Percentiles rank a stretch among this genome's conserved stretches.
These are phyloP conservation scores for Kluyveromyces aestuarii DNA, from an alignment of 805 yeast species.

Conservation along the genomic window DNA sequence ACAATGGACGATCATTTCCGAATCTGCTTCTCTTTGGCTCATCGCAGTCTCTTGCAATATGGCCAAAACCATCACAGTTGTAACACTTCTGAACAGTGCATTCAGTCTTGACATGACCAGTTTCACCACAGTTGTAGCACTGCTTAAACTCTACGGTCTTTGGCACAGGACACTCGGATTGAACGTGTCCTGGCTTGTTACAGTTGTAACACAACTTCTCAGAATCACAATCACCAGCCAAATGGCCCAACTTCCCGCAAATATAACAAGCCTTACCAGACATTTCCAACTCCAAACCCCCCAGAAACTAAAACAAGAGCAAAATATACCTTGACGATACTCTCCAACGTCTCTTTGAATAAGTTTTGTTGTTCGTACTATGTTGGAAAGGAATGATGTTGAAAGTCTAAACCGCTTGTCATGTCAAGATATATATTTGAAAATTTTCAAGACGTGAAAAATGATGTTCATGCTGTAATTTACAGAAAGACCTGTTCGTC, in stretches of 20 bases:
- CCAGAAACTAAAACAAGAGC: not conserved
- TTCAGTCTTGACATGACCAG: conserved; percentile 83
- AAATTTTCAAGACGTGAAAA: conserved; percentile 1
- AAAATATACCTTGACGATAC: not conserved
- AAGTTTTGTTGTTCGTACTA: not conserved
- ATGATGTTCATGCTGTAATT: not conserved
- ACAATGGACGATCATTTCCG: conserved; percentile 15
- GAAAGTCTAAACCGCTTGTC: not conserved
- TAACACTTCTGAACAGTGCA: conserved; percentile 73
- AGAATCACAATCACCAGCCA: conserved; percentile 82
- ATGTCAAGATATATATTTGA: not conserved
- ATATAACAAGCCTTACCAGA: conserved; percentile 78
- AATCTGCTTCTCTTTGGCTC: conserved; percentile 32
- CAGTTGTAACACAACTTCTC: conserved; percentile 91
- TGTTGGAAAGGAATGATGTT: too few relatives aligned
- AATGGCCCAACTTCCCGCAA: conserved; percentile 87
- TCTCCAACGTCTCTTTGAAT: not conserved
- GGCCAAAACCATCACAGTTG: conserved; percentile 72
- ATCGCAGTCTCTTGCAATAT: conserved; percentile 70
- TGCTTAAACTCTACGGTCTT: conserved; percentile 78
- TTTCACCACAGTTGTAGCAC: conserved; percentile 88
- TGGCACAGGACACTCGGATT: conserved; percentile 81
- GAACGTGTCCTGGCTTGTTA: conserved; percentile 82
- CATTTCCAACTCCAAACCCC: conserved; percentile 10
- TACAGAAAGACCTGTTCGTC: not conserved